Evolutionary conservation across 306 rosid genomes (phyloP).

Genomic region (Vigna mungo): DNA sequence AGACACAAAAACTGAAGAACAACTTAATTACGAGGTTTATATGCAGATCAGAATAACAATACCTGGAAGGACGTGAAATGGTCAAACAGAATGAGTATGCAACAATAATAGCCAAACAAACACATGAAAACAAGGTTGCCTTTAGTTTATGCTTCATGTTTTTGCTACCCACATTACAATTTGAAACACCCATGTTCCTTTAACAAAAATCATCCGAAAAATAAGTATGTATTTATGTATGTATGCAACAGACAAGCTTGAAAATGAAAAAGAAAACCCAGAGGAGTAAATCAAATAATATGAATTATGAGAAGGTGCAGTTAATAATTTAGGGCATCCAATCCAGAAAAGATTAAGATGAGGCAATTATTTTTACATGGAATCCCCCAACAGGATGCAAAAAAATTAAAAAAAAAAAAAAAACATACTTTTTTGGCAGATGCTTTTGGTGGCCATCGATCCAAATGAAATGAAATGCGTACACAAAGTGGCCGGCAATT

Average conservation of each 20-base stretch:
- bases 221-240: not conserved
- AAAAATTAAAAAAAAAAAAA: slow-evolving; percentile 23
- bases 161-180: not conserved
- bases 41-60: not conserved
- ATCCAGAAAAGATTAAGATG: slow-evolving; percentile 32
- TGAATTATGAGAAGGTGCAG: not conserved
- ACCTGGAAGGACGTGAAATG: slow-evolving; percentile 13
- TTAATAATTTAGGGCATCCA: slow-evolving; percentile 14
- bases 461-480: slow-evolving; percentile 34
- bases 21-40: not conserved
- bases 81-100: slow-evolving; percentile 30
- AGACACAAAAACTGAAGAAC: too few species aligned
- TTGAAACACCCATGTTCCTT: not conserved
- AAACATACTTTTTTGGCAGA: slow-evolving; percentile 44
- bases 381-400: slow-evolving; percentile 53
- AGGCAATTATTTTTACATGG: slow-evolving; percentile 35
- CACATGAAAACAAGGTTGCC: slow-evolving; percentile 2
- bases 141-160: not conserved
- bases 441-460: slow-evolving; percentile 23
- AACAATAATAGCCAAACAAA: slow-evolving; percentile 34
- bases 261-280: not conserved
- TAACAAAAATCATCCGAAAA: not conserved
- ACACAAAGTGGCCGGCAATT: slow-evolving; percentile 42
- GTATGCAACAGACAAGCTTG: not conserved
- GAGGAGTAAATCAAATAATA: not conserved